These are phyloP conservation scores for Simplicillium aogashimaense DNA, from an alignment of 2,329 filamentous ascomycete genomes.

Conservation along the genomic window DNA sequence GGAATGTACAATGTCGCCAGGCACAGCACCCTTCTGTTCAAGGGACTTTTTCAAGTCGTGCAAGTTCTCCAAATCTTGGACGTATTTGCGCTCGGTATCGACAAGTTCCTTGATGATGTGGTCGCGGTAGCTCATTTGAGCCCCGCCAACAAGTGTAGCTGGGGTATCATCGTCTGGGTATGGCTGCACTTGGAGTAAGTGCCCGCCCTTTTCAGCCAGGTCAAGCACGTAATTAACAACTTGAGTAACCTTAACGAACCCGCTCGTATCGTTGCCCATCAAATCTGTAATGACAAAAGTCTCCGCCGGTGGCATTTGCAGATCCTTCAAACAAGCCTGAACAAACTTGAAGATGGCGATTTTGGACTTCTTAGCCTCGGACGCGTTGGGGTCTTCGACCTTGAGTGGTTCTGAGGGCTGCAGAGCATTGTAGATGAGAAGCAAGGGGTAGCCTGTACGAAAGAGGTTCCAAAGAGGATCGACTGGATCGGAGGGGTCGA, in stretches of 20 bases:
- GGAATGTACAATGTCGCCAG: slow-evolving; percentile 82
- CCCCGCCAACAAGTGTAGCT: slow-evolving; percentile 38
- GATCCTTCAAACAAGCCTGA: slow-evolving; percentile 74
- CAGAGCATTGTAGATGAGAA: slow-evolving; percentile 82
- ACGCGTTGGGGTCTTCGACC: slow-evolving; percentile 50
- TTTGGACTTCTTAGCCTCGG: slow-evolving; percentile 72
- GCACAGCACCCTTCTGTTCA: slow-evolving; percentile 78
- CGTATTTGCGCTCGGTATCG: slow-evolving; percentile 93
- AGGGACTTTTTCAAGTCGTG: slow-evolving; percentile 86
- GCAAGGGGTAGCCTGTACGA: slow-evolving; percentile 70
- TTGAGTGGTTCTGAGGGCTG: slow-evolving; percentile 59
- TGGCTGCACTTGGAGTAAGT: slow-evolving; percentile 53
- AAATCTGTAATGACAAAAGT: slow-evolving; percentile 89
- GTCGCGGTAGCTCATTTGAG: slow-evolving; percentile 65
- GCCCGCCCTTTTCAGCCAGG: slow-evolving; percentile 66
- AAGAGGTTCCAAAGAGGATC: slow-evolving; percentile 85
- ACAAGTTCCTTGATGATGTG: slow-evolving; percentile 88
- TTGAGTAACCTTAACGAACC: slow-evolving; percentile 91
- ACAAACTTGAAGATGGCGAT: slow-evolving; percentile 88
- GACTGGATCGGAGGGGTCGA: slow-evolving; percentile 67
- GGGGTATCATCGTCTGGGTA: slow-evolving; percentile 42
- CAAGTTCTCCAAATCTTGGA: slow-evolving; percentile 89
- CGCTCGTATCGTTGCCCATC: slow-evolving; percentile 88
- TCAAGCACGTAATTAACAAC: slow-evolving; percentile 91
- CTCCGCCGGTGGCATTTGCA: slow-evolving; percentile 69